phyloP scores from a whole-genome alignment of 768 basidiomycete species.

The Goffeauzyma gilvescens region DNA sequence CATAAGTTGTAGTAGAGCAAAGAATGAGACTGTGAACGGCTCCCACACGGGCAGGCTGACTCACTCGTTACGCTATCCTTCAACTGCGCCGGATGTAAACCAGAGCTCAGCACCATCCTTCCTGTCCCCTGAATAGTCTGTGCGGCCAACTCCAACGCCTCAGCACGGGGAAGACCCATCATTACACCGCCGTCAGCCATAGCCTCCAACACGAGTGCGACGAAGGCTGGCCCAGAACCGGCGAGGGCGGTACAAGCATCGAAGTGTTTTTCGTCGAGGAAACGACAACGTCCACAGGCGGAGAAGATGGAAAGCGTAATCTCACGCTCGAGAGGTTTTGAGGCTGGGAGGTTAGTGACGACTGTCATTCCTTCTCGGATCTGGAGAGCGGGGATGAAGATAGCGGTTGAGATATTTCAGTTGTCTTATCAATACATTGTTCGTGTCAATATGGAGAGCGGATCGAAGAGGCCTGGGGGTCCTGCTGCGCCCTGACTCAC shows the following conservation, averaged over 20 bases:
- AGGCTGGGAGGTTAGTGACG: conserved; percentile 50
- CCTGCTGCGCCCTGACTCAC: conserved; percentile 38
- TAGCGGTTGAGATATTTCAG: no score
- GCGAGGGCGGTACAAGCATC: conserved; percentile 94
- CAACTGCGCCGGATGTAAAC: conserved; percentile 83
- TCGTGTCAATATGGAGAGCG: no score
- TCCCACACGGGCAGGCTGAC: conserved; percentile 31
- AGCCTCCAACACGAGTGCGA: conserved; percentile 86
- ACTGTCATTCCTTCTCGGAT: conserved; percentile 99
- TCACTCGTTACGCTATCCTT: conserved; percentile 93
- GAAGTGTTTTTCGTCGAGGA: conserved; percentile 95
- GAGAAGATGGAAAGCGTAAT: conserved; percentile 88
- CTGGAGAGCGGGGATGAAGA: no score
- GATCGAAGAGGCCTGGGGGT: no score
- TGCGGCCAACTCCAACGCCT: conserved; percentile 83
- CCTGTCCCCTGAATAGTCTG: conserved; percentile 98
- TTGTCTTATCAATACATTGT: no score
- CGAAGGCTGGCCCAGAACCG: conserved; percentile 92
- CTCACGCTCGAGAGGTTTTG: conserved; percentile 41
- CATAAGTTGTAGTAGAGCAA: no score
- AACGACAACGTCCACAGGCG: conserved; percentile 84
- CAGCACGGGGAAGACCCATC: conserved; percentile 92
- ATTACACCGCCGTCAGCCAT: conserved; percentile 99
- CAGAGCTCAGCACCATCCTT: conserved; percentile 74
- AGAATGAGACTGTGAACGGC: no score